phyloP scores from a whole-genome alignment of 2,329 filamentous ascomycete species.

The Xylaria sp. region DNA sequence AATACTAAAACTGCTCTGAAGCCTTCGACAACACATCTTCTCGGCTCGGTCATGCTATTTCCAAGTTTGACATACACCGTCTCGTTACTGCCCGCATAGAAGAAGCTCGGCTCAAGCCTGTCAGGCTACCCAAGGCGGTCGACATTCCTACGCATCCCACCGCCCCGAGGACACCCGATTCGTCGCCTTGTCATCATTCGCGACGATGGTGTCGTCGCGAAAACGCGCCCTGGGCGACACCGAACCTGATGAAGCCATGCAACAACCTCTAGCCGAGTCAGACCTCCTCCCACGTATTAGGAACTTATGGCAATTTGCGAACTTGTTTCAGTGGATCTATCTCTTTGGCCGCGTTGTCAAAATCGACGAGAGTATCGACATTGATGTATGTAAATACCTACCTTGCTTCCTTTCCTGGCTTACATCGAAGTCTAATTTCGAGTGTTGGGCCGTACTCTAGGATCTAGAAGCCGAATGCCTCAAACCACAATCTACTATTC shows the following conservation, averaged over 20 bases:
- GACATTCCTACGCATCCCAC: constrained; percentile 13
- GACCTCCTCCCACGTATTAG: constrained; percentile 74
- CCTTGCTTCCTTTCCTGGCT: neutral
- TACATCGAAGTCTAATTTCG: constrained; percentile 7
- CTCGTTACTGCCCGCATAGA: constrained; percentile 15
- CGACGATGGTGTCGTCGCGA: constrained; percentile 58
- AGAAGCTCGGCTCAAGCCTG: constrained; percentile 3
- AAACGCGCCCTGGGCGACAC: constrained; percentile 62
- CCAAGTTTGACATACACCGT: constrained; percentile 11
- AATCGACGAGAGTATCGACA: constrained; percentile 87
- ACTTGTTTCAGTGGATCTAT: constrained; percentile 91
- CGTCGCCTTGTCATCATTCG: constrained; percentile 14
- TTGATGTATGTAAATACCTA: constrained; percentile 73
- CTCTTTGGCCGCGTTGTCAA: constrained; percentile 91
- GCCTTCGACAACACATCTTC: constrained; percentile 1
- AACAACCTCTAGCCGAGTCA: constrained; percentile 45
- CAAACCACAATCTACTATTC: constrained; percentile 77
- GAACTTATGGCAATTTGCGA: constrained; percentile 96
- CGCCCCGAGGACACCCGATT: constrained; percentile 6
- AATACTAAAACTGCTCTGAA: constrained; percentile 1
- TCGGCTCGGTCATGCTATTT: constrained; percentile 30
- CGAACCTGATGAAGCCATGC: constrained; percentile 47
- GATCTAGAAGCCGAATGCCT: constrained; percentile 90
- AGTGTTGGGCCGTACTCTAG: constrained; percentile 58
- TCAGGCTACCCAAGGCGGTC: neutral